Base-by-base conservation (phyloP, 2,329 filamentous ascomycete species). In the Neofusicoccum sp. region DNA sequence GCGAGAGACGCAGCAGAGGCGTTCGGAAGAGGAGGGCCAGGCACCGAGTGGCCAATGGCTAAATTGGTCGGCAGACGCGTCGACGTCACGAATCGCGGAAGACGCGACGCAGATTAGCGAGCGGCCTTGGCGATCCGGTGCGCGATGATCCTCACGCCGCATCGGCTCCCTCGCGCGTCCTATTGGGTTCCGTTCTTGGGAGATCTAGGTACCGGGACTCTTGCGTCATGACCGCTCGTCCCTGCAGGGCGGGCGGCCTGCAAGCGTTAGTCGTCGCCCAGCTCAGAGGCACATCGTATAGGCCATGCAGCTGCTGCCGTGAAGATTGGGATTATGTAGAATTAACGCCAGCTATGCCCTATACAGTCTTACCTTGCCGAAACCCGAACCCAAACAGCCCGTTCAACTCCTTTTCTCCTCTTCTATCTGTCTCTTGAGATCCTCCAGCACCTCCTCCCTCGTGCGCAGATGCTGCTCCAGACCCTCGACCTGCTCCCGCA, bases 401-500 rank as follows among this genome's bases (percentile, higher is more conserved):
- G 44, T 33, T 47, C 41, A 61, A 47, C 58, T 60, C 40, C 48
- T 40, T 80, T 90, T 95, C 83, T 93, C 93, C 24, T 91, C 88
- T 69, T 97, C 92, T 75, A 98, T 89, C 78, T 97, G 87, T 71
- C 86, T 82, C 76, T 86, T 85, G 72, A 98, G 72, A 73, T 91
- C 89, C 49, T 89, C 86, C 69, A 99, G 78, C 31, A 88, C 85
- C 65, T 88, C 85, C 75, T 93, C 86, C 63, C 95, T 83, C 66
- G 87, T 86, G 69, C 86, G 83, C 70, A 97, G 78, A 80, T 99
- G 95, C 63, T 81, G 78, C 79, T 96, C 92, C 66, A 99, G 75
- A 0, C 93, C 92, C 66, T 97, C 92, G 2, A 99, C 88, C 80
- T 99, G 93, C 77, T 98, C 93, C 70, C 85, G 88, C n/a, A 99